Evolutionary conservation across 176 grass and related monocot species (phyloP), one percentile per base, ranked within the genome.

Genomic region (Alloteropsis semialata): DNA sequence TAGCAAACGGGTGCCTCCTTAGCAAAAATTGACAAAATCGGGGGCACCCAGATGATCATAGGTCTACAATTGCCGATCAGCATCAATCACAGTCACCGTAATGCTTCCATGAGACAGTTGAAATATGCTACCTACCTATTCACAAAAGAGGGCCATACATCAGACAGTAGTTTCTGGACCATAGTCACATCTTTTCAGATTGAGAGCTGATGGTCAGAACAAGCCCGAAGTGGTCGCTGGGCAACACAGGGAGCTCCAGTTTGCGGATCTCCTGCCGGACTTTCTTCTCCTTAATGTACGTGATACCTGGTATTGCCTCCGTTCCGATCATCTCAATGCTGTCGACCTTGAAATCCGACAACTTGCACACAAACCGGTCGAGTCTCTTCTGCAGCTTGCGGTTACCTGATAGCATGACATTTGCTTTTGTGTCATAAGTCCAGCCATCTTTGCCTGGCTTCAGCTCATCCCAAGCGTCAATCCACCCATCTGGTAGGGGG

Each of bases 221-320:
- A 53, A 98, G 88, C 44, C 92, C 92, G 27, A 88, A 98, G 78
- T 98, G 96, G 67, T 98, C 92, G 8, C 92, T 98, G 17, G 96
- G 92, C 12, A 98, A 84, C 43, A 98, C 90, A 28, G 92, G 96
- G 30, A 93, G 84, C 44, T 78, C 76, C 59, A 93, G 62, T 46
- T 72, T 59, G 49, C 61, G 74, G 12, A 90, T 38, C 76, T 84
- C 89, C 58, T 86, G 81, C 21, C 68, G 88, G 15, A 88, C 88
- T 49, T 82, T 91, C 89, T 91, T 98, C 81, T 93, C 92, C 84
- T 98, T 95, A 42, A 21, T 61, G 74, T 93, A 86, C 0, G 82
- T 82, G 81, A 95, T 44, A 10, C 90, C 92, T 3, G 90, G 86
- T 78, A 95, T 98, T 2, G 74, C 84, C 15, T 91, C 82, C 67